Evolutionary conservation across 208 protist genomes (phyloP).

Genomic region (Trypanosoma platydactyli): DNA sequence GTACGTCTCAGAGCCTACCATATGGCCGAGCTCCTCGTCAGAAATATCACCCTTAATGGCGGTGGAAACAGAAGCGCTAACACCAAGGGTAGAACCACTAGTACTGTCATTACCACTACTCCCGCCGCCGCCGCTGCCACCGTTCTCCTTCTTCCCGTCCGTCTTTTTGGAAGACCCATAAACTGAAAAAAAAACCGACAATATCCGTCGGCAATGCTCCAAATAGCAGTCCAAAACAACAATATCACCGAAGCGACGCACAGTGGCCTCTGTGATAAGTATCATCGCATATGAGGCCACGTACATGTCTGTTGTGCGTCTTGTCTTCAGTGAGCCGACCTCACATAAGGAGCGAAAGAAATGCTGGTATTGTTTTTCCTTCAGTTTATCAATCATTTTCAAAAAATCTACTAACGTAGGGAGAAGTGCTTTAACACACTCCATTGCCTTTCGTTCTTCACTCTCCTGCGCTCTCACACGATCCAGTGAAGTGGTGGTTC

Average conservation of each 20-base stretch:
- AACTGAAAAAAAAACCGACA: slow-evolving; percentile 12
- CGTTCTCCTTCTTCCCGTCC: not conserved
- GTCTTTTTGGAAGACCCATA: not conserved
- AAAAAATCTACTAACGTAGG: slow-evolving; percentile 47
- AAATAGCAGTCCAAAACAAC: slow-evolving; percentile 14
- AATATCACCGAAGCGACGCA: slow-evolving; percentile 12
- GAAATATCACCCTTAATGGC: not conserved
- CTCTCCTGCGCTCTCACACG: slow-evolving; percentile 18
- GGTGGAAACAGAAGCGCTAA: not conserved
- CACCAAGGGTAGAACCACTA: not conserved
- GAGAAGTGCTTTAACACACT: slow-evolving; percentile 31
- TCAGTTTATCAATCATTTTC: slow-evolving; percentile 30
- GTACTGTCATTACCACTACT: not conserved
- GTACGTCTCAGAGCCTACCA: slow-evolving; percentile 1
- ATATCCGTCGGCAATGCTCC: slow-evolving; percentile 19
- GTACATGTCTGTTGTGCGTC: slow-evolving; percentile 14
- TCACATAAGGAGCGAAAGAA: slow-evolving; percentile 29
- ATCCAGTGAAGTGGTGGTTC: slow-evolving; percentile 14
- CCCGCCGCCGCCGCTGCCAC: not conserved
- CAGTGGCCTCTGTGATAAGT: slow-evolving; percentile 27
- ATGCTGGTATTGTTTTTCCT: not conserved
- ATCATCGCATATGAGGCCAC: slow-evolving; percentile 30
- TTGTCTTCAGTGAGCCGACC: slow-evolving; percentile 1
- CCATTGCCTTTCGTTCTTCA: slow-evolving; percentile 30
- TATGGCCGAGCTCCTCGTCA: not conserved